Evolutionary conservation across 306 rosid species (phyloP).

Genomic region (Acacia confusa): DNA sequence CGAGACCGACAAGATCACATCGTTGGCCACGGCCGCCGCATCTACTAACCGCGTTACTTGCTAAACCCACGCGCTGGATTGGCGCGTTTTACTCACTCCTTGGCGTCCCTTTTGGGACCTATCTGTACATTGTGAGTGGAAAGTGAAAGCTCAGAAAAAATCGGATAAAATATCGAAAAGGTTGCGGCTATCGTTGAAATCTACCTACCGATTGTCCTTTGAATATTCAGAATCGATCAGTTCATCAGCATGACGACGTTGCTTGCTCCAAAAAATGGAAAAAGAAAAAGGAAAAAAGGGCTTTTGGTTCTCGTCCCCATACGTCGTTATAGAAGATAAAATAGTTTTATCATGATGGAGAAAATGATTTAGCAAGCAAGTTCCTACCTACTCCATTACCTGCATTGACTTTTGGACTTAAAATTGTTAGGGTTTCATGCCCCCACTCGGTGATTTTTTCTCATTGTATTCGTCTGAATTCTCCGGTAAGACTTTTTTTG

Average conservation of each 20-base stretch:
- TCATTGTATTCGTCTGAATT: constrained; percentile 28
- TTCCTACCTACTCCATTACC: constrained; percentile 32
- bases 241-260: background rate
- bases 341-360: background rate
- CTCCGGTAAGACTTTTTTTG: constrained; percentile 26
- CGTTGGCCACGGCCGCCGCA: background rate
- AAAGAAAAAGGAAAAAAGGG: background rate
- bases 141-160: background rate
- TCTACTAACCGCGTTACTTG: background rate
- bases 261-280: background rate
- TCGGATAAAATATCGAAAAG: background rate
- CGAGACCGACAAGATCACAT: background rate
- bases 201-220: no score
- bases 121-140: background rate
- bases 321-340: background rate
- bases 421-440: constrained; percentile 9
- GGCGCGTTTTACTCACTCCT: background rate
- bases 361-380: constrained; percentile 31
- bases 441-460: background rate
- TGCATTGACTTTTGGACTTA: constrained; percentile 38
- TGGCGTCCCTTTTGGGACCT: background rate
- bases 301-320: background rate
- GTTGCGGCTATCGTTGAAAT: background rate
- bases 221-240: background rate
- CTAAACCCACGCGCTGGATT: background rate